Evolutionary conservation across 495 filamentous ascomycete species (phyloP).

Genomic region (Trichoderma virens): DNA sequence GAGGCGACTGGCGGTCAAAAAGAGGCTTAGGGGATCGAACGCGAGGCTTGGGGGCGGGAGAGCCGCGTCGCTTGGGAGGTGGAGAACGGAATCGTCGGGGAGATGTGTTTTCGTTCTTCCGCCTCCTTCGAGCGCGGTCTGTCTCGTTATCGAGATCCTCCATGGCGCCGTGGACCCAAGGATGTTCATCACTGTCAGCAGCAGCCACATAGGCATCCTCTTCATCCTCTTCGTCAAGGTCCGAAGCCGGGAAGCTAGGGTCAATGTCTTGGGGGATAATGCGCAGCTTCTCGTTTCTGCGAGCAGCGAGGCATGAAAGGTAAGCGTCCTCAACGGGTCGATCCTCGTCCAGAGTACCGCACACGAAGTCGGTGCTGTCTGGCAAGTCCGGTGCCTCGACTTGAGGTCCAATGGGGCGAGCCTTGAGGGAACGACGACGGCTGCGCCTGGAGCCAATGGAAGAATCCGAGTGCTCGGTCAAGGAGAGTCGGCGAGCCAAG

Average conservation of each 20-base stretch:
- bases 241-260: conserved; percentile 90
- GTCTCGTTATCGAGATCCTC: conserved; percentile 44
- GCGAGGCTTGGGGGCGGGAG: conserved; percentile 41
- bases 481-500: conserved; percentile 32
- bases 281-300: conserved; percentile 69
- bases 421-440: conserved; percentile 20
- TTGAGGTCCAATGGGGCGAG: conserved; percentile 49
- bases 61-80: conserved; percentile 37
- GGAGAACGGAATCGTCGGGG: conserved; percentile 40
- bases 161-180: conserved; percentile 51
- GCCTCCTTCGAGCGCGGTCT: conserved; percentile 30
- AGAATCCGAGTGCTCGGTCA: conserved; percentile 33
- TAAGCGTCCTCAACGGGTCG: conserved; percentile 89
- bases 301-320: conserved; percentile 72
- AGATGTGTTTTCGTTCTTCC: conserved; percentile 26
- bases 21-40: conserved; percentile 51
- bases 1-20: conserved; percentile 59
- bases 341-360: conserved; percentile 93
- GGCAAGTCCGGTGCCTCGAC: conserved; percentile 76
- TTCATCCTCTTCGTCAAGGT: conserved; percentile 66
- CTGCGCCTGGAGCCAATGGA: conserved; percentile 23
- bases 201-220: conserved; percentile 46
- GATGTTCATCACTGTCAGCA: conserved; percentile 48
- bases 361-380: conserved; percentile 96
- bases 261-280: conserved; percentile 90